These are phyloP conservation scores for Hymenochaete sp. DNA, from an alignment of 1,284 basidiomycete genomes.

Conservation along the genomic window DNA sequence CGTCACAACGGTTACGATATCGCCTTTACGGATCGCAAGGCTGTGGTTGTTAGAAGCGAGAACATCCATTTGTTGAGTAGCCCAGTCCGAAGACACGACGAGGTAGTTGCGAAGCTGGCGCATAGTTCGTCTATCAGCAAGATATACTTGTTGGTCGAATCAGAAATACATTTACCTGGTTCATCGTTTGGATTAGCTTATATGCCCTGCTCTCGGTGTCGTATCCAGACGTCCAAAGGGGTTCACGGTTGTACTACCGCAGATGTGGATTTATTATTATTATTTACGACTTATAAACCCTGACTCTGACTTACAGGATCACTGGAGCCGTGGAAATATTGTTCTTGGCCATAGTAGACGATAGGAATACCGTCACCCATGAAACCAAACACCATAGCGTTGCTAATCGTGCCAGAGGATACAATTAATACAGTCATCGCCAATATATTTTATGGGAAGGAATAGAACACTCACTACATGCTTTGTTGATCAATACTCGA, in stretches of 20 bases:
- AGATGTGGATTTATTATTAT: constrained; percentile 1
- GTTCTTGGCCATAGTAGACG: constrained; percentile 78
- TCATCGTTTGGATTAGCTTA: constrained; percentile 54
- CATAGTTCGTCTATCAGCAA: not conserved
- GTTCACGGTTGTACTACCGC: constrained; percentile 61
- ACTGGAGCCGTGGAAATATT: constrained; percentile 45
- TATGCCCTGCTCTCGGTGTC: constrained; percentile 52
- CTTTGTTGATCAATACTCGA: constrained; percentile 52
- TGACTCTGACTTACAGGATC: constrained; percentile 45
- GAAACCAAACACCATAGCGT: constrained; percentile 60
- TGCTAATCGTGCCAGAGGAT: constrained; percentile 38
- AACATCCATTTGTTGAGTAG: constrained; percentile 47
- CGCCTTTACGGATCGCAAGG: constrained; percentile 66
- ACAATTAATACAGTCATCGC: not conserved
- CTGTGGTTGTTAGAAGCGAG: constrained; percentile 49
- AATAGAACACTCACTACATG: constrained; percentile 38
- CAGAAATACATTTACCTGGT: constrained; percentile 35
- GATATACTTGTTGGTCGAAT: not conserved
- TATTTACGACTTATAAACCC: not conserved
- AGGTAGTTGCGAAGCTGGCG: constrained; percentile 65
- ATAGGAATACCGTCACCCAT: constrained; percentile 68
- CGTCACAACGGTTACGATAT: constrained; percentile 61
- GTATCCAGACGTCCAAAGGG: constrained; percentile 70
- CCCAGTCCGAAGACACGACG: constrained; percentile 52
- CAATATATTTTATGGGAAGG: not conserved